Evolutionary conservation across 2,329 filamentous ascomycete species (phyloP), one percentile per base, ranked within the genome.

Genomic region (Teratosphaeria pseudoeucalypti): DNA sequence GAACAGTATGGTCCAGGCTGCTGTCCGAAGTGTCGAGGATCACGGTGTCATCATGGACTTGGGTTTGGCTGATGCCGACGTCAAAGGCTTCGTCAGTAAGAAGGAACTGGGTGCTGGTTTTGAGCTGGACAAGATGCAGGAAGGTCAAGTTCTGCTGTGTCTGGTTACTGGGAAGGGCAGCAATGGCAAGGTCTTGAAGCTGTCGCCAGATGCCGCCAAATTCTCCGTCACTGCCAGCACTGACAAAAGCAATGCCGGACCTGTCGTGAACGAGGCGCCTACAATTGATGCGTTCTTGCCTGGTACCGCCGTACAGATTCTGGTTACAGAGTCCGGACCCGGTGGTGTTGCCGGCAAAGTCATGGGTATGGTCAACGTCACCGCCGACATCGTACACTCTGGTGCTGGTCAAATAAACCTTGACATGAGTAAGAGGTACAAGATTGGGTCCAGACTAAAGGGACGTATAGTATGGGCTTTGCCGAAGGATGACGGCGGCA

Each of bases 1-100:
- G 49, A 87, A 95, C 69, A 81, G 80, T 64, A 91, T 89, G 54
- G 78, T 97, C 23, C 95, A 97, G 81, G 92, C 91, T 1, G 87
- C 91, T 0, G 86, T 99, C 29, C 76, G 82, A 56, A 99, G 92
- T 73, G 87, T 95, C n/a, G 92, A 99, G 74, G 95, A 99, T 68
- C 92, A 96, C 70, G 94, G 94, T 62, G 82, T 94, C 60, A 84
- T 97, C 59, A 96, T 99, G 90, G 90, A 96, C 66, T 76, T 97
- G 43, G 90, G 90, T 19, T 78, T 97, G 6, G 79, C 85, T 39
- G 83, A 85, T 57, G 76, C 81, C 34, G 81, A 83, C 43, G 73
- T 92, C 57, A 86, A 85, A 63, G 94, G 89, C 2, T 99, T 99
- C 75, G 80, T 99, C 70, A 84, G 90, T 5, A 88, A 87, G 62